These are phyloP conservation scores for Mortierella sp. DNA, from an alignment of 371 early-diverging fungal species.

Conservation along the genomic window DNA sequence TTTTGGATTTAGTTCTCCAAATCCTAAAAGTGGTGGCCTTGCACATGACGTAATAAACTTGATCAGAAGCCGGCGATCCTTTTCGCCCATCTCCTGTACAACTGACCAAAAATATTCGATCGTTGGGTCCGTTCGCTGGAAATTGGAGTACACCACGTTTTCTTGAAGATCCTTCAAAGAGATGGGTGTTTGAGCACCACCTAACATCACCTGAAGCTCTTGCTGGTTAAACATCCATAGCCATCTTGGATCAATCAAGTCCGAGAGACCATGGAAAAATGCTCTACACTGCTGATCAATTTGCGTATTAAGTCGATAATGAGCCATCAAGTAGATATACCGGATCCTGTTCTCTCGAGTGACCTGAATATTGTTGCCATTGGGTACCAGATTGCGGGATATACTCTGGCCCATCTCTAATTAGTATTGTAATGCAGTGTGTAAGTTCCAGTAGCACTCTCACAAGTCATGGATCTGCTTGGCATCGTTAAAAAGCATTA, in stretches of 20 bases:
- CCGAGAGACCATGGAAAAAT: slow-evolving; percentile 85
- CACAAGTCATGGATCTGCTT: background rate
- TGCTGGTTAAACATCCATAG: slow-evolving; percentile 87
- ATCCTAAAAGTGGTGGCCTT: slow-evolving; percentile 93
- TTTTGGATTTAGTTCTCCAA: slow-evolving; percentile 83
- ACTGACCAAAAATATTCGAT: slow-evolving; percentile 90
- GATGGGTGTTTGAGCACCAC: slow-evolving; percentile 83
- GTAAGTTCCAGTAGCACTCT: background rate
- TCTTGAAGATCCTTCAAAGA: slow-evolving; percentile 82
- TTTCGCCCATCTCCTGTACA: slow-evolving; percentile 72
- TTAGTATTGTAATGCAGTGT: no score
- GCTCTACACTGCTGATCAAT: slow-evolving; percentile 88
- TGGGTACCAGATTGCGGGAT: slow-evolving; percentile 81
- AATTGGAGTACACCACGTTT: slow-evolving; percentile 90
- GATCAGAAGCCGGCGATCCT: slow-evolving; percentile 78
- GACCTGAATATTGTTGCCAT: slow-evolving; percentile 82
- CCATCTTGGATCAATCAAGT: slow-evolving; percentile 83
- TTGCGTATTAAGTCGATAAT: slow-evolving; percentile 84
- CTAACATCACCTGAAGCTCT: slow-evolving; percentile 92
- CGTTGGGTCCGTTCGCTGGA: slow-evolving; percentile 71
- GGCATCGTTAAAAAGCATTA: slow-evolving; percentile 19
- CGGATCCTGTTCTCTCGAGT: slow-evolving; percentile 87
- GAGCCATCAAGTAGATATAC: slow-evolving; percentile 82
- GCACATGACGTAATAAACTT: slow-evolving; percentile 95
- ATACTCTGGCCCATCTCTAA: slow-evolving; percentile 65